Percentiles rank a stretch among this genome's conserved stretches.
Conservation (phyloP, 148 eudicot species). For the Chenopodium album region DNA sequence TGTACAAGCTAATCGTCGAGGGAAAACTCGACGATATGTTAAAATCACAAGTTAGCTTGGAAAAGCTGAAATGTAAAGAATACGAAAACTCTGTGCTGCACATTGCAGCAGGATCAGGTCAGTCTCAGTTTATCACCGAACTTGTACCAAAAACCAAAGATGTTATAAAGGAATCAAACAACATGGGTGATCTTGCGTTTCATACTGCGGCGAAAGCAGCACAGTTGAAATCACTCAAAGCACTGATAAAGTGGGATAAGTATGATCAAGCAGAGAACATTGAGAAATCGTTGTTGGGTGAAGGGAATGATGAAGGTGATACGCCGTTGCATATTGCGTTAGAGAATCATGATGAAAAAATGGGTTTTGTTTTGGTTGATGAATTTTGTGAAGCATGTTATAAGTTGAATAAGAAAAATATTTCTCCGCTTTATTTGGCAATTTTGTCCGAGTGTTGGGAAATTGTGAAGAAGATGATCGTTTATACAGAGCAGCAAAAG, state of each 20-base stretch:
- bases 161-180: background rate
- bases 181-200: constrained; percentile 24
- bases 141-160: constrained; percentile 10
- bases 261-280: background rate
- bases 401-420: background rate
- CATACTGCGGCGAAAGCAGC: constrained; percentile 24
- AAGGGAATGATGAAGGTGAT: background rate
- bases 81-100: constrained; percentile 34
- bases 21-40: background rate
- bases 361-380: constrained; percentile 18
- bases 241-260: background rate
- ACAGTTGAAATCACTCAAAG: background rate
- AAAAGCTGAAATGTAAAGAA: constrained; percentile 29
- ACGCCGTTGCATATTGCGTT: constrained; percentile 28
- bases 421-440: constrained; percentile 23
- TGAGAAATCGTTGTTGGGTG: background rate
- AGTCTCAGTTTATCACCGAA: background rate
- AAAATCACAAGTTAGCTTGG: background rate
- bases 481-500: no score
- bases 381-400: constrained; percentile 13
- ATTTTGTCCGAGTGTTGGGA: background rate
- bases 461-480: constrained; percentile 2
- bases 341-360: background rate
- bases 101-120: constrained; percentile 34
- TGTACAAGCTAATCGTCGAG: constrained; percentile 4